Evolutionary conservation across 331 rosid genomes (phyloP).

Genomic region (Rosa hybrid): DNA sequence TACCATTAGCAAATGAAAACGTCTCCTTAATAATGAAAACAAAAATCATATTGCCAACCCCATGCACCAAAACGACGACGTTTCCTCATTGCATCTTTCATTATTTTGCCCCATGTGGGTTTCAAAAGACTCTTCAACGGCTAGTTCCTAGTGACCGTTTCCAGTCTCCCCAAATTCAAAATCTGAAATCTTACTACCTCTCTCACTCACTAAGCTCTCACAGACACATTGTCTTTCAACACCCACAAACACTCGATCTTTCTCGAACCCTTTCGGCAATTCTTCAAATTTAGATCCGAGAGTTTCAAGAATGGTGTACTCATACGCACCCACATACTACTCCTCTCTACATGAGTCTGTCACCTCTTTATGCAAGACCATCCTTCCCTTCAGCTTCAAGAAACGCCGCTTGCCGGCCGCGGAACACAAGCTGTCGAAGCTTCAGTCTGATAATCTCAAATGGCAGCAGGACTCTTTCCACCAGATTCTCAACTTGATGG

Average conservation of each 20-base stretch:
- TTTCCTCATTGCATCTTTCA: background rate
- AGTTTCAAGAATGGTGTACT: conserved; percentile 59
- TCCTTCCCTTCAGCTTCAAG: conserved; percentile 85
- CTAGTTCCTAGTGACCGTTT: conserved; percentile 74
- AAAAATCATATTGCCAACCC: background rate
- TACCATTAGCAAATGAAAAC: background rate
- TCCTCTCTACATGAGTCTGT: conserved; percentile 88
- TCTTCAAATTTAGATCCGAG: conserved; percentile 9
- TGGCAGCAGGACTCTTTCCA: conserved; percentile 98
- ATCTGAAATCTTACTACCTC: conserved; percentile 21
- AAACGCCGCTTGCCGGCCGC: conserved; percentile 57
- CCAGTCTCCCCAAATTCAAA: conserved; percentile 45
- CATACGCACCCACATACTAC: conserved; percentile 86
- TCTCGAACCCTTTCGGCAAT: background rate
- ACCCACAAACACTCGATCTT: conserved; percentile 2
- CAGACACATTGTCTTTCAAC: background rate
- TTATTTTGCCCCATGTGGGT: conserved; percentile 5
- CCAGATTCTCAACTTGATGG: conserved; percentile 83
- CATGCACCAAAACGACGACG: conserved; percentile 16
- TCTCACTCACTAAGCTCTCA: background rate
- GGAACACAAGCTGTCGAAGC: conserved; percentile 55
- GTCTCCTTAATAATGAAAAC: background rate
- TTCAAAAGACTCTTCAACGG: conserved; percentile 50
- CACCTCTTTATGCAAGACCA: conserved; percentile 72
- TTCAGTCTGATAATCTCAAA: conserved; percentile 83